phyloP scores from a whole-genome alignment of 2,329 filamentous ascomycete species.

The Colletotrichum magnum region DNA sequence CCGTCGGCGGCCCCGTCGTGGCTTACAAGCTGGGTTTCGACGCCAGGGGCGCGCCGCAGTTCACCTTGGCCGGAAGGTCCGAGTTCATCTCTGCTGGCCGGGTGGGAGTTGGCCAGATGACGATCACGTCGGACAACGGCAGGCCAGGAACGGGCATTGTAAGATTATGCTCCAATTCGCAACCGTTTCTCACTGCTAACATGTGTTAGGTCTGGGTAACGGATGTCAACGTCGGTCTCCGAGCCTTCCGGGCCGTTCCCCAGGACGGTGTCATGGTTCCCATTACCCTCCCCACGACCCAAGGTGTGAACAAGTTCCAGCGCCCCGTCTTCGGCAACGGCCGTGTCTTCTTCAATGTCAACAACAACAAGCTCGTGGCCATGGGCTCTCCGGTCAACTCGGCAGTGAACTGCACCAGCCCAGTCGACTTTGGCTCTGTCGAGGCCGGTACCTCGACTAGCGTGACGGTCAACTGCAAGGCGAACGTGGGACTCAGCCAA shows the following conservation, averaged over 20 bases:
- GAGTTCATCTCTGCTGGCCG: constrained; percentile 46
- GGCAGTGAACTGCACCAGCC: constrained; percentile 56
- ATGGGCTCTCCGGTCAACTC: constrained; percentile 58
- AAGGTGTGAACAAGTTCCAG: constrained; percentile 55
- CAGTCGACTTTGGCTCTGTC: constrained; percentile 55
- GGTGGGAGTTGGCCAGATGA: constrained; percentile 50
- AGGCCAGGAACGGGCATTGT: constrained; percentile 53
- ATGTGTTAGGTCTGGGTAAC: constrained; percentile 52
- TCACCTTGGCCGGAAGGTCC: constrained; percentile 50
- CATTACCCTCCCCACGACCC: constrained; percentile 53
- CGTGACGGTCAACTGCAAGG: constrained; percentile 52
- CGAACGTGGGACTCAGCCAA: constrained; percentile 53
- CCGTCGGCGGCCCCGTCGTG: constrained; percentile 46
- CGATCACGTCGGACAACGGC: constrained; percentile 54
- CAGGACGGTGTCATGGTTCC: constrained; percentile 51
- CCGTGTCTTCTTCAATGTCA: constrained; percentile 51
- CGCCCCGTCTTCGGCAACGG: constrained; percentile 58
- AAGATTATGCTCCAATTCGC: background rate
- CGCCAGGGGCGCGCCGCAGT: constrained; percentile 46
- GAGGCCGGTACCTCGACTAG: constrained; percentile 50
- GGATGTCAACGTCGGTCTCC: constrained; percentile 54
- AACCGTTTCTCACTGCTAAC: background rate
- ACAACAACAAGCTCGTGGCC: constrained; percentile 49
- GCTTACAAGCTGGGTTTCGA: constrained; percentile 42
- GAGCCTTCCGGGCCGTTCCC: constrained; percentile 57